Base-by-base conservation (phyloP, 2,329 filamentous ascomycete genomes). In the Monosporascus sp. region DNA sequence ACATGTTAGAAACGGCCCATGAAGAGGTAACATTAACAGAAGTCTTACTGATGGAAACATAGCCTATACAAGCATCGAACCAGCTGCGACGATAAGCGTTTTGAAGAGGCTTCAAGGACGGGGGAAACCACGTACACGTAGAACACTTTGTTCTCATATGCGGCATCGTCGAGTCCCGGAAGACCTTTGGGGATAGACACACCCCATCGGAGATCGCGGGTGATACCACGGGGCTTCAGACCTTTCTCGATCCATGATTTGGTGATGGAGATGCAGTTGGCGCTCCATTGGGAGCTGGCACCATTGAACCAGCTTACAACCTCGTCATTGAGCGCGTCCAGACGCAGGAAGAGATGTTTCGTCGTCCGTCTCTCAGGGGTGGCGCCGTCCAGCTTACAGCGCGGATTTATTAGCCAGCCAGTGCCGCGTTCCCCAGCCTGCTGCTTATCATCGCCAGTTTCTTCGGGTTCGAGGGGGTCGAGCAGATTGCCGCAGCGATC, bases 31-130 rank as follows among this genome's bases (percentile, higher is more conserved):
- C 31, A 11, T 14, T 34, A 34, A 9, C 27, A 31, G 31, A 34
- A 5, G 31, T 5, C 31, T 34, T 34, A 34, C 31, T 65, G 44
- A 97, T 97, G 2, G 90, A 96, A n/a, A 91, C 86, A 68, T 97
- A 97, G 20, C 92, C 92, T 65, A 96, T 94, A 71, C 89, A 94
- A 51, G 90, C 90, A 68, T 96, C 90, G 67, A 97, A 90, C 90
- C 64, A 42, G 18, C 39, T 42, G 39, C 18, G 11, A 20, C 18
- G 5, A 20, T 42, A 6, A 42, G 39, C 3, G 24, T 42, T 42
- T 14, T 14, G 39, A 42, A 42, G 18, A 20, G 2, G 9, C 22
- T 18, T 42, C n/a, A 20, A 8, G 20, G 17, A 14, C 17, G n/a
- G 11, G 18, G 18, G 6, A 34, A 14, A 14, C 8, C 22, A 42